Base-by-base conservation (phyloP, 2,329 filamentous ascomycete genomes). In the Dactylonectria estremocensis region DNA sequence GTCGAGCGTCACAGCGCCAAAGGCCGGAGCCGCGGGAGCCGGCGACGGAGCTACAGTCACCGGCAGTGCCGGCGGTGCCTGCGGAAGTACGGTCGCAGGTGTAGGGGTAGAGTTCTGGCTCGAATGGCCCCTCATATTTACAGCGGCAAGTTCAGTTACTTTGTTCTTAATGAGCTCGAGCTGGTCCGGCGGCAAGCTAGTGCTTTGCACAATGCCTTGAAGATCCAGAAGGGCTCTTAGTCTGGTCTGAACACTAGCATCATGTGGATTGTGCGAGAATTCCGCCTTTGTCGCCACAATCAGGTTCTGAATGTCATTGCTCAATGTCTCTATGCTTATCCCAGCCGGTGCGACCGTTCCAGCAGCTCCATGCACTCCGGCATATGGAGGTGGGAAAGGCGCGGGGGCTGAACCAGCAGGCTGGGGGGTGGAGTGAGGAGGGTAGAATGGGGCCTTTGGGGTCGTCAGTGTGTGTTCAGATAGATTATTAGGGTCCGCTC, bases 211-310 rank as follows among this genome's bases (percentile, higher is more conserved):
- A 73, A 87, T 90, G 67, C 74, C 77, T 83, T 97, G 94, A 71
- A 98, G 88, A 81, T 96, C 93, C 81, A 95, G 85, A 74, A 98
- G 89, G 70, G 95, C 94, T 83, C 94, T 93, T 77, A 97, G 85
- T 82, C 93, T 93, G 77, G 90, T 91, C 79, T 94, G 92, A 78
- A 94, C 87, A 82, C 90, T 89, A 81, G 87, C 83, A 85, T 97
- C 93, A 85, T 91, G 89, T 68, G 92, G 92, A 79, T 91, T 94
- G 72, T 89, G 89, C 72, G 92, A 91, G 83, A 94, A 92, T 77
- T 95, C 92, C 72, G 87, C 86, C 83, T 92, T 92, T 72, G 92
- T 91, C 73, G 89, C 89, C 77, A 87, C 82, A 79, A 97, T 94
- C 75, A 97, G 86, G 77, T 89, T 90, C 76, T 93, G 90, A 79